Evolutionary conservation across 495 filamentous ascomycete species (phyloP), one percentile per base, ranked within the genome.

Genomic region (Collariella sp.): DNA sequence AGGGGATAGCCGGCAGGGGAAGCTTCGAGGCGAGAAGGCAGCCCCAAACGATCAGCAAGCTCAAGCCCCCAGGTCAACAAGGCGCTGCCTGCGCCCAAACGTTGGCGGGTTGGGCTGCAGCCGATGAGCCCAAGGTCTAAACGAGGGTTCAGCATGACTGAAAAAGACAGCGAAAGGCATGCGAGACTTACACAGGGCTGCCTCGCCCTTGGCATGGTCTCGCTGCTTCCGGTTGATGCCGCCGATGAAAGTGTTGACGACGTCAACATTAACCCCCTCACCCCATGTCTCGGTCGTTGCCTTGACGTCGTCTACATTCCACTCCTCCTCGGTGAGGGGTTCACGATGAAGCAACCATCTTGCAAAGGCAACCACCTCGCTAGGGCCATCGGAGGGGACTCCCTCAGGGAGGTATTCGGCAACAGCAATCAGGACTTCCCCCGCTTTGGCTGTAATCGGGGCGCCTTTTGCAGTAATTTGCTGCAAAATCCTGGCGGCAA

Each of bases 1-100:
- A 67, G 36, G n/a, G 20, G 19, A 34, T 69, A 67, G 12, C 64
- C 64, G 3, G 35, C 26, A 6, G 64, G 64, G 6, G 65, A 67
- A 18, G 62, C 49, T 45, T 63, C 60, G 11, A 67, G 55, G n/a
- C 36, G 47, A 24, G 29, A 50, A 6, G 61, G 57, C n/a, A 67
- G 22, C 4, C 56, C 56, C 5, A 31, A 9, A 9, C 26, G 26
- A 9, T 31, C 26, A 4, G 26, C 26, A 5, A 31, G 26, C 9
- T 31, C 26, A 31, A 31, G n/a, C 26, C 67, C 64, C 54, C 46
- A 59, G n/a, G 54, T 44, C 22, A 69, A 1, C 7, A 69, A 56
- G 0, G 62, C 67, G 9, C 56, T 59, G 1, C 64, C 67, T 19
- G 62, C 64, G 10, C 66, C 67, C 20, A 62, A 9, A 1, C 67